Conservation (phyloP, 352 stramenopile species). For the Globisporangium middletonii region DNA sequence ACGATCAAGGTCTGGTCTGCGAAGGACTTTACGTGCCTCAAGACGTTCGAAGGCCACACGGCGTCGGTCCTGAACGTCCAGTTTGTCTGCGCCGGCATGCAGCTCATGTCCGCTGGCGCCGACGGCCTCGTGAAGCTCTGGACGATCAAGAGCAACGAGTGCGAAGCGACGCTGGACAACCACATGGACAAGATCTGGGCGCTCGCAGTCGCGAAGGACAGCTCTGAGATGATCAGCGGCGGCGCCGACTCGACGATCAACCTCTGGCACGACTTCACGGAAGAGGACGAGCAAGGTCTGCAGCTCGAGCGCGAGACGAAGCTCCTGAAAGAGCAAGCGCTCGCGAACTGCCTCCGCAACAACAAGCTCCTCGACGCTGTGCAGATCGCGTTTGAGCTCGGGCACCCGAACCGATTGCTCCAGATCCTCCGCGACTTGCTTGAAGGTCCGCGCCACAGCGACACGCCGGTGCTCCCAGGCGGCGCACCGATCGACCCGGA, state of each 20-base stretch:
- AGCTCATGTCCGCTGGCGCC: constrained; percentile 94
- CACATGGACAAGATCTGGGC: constrained; percentile 98
- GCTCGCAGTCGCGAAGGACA: constrained; percentile 86
- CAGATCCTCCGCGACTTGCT: constrained; percentile 84
- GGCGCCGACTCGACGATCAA: constrained; percentile 94
- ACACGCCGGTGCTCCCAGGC: constrained; percentile 38
- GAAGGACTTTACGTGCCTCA: constrained; percentile 93
- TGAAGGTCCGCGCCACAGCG: constrained; percentile 65
- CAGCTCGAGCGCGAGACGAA: constrained; percentile 85
- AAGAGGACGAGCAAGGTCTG: constrained; percentile 80
- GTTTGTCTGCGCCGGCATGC: constrained; percentile 87
- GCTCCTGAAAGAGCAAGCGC: constrained; percentile 93
- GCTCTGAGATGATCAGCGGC: constrained; percentile 89
- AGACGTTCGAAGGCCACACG: constrained; percentile 95
- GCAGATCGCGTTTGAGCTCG: constrained; percentile 89
- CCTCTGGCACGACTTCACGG: constrained; percentile 93
- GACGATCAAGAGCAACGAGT: constrained; percentile 98
- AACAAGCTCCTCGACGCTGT: constrained; percentile 88
- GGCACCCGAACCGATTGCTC: constrained; percentile 92
- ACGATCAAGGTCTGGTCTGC: constrained; percentile 97
- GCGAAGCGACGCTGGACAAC: constrained; percentile 94
- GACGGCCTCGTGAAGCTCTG: constrained; percentile 98
- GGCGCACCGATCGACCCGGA: constrained; percentile 38
- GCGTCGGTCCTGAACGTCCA: constrained; percentile 85
- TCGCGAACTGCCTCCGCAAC: constrained; percentile 92